These are phyloP conservation scores for Trichoderma virens DNA, from an alignment of 495 filamentous ascomycete species.

Conservation along the genomic window DNA sequence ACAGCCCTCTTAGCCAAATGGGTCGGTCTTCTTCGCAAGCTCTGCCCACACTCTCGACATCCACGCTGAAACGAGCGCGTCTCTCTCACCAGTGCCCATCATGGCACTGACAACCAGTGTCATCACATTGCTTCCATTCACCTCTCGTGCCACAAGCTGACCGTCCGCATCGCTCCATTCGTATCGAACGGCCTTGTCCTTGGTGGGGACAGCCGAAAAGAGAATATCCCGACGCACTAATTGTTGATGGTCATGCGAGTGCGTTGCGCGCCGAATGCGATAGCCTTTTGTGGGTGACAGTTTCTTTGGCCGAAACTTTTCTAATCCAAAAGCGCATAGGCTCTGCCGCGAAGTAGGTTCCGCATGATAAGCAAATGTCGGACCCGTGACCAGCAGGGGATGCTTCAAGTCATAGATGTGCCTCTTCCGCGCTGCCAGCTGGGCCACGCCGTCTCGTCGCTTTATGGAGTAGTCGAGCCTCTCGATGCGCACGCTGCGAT, in stretches of 20 bases:
- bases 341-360: conserved; percentile 7
- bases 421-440: conserved; percentile 9
- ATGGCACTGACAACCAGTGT: not conserved
- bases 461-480: conserved; percentile 7
- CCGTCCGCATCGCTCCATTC: not conserved
- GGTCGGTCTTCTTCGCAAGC: not conserved
- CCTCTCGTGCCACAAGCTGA: conserved; percentile 1
- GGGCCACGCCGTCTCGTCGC: conserved; percentile 5
- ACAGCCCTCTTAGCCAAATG: not conserved
- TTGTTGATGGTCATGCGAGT: not conserved
- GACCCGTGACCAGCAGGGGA: conserved; percentile 1
- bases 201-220: not conserved
- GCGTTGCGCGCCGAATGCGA: not conserved
- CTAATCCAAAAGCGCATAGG: not conserved
- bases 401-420: conserved; percentile 10
- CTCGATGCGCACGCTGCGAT: conserved; percentile 7
- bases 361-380: not conserved
- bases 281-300: not conserved
- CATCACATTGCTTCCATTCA: not conserved
- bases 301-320: not conserved
- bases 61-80: not conserved
- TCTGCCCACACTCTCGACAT: not conserved
- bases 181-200: not conserved
- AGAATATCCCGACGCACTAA: not conserved
- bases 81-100: not conserved